Evolutionary conservation across 2,329 filamentous ascomycete genomes (phyloP).

Genomic region (Raffaelea deltoideospora): DNA sequence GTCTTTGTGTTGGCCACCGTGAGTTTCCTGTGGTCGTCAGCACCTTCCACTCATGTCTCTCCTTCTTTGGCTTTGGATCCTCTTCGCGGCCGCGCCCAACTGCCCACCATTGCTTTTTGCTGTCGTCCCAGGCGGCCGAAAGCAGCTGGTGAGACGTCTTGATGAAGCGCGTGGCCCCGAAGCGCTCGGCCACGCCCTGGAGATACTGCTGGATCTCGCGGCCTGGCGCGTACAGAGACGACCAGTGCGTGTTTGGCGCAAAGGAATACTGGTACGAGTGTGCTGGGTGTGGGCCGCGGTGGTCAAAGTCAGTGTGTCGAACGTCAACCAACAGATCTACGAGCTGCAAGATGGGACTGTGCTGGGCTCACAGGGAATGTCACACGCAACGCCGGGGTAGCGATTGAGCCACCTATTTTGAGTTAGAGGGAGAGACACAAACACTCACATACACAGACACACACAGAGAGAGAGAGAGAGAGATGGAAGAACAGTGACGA

Average conservation of each 20-base stretch:
- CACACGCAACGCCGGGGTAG: conserved; percentile 20
- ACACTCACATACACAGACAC: too few species aligned
- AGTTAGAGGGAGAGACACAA: too few species aligned
- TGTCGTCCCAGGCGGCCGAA: conserved; percentile 24
- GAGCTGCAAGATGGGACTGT: background rate
- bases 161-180: conserved; percentile 29
- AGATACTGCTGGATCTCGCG: conserved; percentile 35
- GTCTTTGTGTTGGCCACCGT: conserved; percentile 19
- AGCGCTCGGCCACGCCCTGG: conserved; percentile 28
- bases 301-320: background rate
- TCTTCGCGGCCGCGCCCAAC: too few species aligned
- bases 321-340: background rate
- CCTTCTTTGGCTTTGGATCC: too few species aligned
- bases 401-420: conserved; percentile 16
- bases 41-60: too few species aligned
- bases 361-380: conserved; percentile 20
- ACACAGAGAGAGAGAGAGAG: too few species aligned
- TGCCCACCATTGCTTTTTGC: conserved; percentile 21
- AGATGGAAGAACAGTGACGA: background rate
- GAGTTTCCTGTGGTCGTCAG: conserved; percentile 13
- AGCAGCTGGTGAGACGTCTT: conserved; percentile 26
- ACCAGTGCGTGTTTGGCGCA: conserved; percentile 39
- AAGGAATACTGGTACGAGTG: conserved; percentile 42
- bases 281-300: conserved; percentile 22
- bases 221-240: conserved; percentile 31